Conservation (phyloP, 2,329 filamentous ascomycete genomes). For the Pochonia chlamydosporia region DNA sequence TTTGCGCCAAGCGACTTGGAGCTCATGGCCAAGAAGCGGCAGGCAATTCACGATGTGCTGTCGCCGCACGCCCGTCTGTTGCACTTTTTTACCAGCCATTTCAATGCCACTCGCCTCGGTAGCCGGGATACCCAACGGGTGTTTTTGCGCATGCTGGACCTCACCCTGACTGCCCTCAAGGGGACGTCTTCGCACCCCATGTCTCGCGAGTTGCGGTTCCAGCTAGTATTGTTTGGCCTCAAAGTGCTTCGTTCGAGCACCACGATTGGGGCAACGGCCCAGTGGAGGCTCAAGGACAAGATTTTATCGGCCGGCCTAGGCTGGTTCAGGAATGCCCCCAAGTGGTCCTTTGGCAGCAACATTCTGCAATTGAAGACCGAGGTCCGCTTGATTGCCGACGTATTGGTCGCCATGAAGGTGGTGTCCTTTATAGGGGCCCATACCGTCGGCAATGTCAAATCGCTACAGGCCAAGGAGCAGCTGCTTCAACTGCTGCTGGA, state of each 20-base stretch:
- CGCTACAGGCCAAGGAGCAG: constrained; percentile 72
- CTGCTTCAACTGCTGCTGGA: constrained; percentile 75
- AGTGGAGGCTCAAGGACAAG: constrained; percentile 83
- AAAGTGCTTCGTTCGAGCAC: constrained; percentile 70
- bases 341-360: constrained; percentile 96
- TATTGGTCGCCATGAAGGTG: constrained; percentile 59
- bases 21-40: constrained; percentile 66
- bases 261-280: constrained; percentile 54
- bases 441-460: constrained; percentile 50
- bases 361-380: constrained; percentile 91
- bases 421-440: constrained; percentile 55
- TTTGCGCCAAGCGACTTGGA: constrained; percentile 86
- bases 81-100: constrained; percentile 90
- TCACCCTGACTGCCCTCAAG: constrained; percentile 71
- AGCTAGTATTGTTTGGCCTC: constrained; percentile 77
- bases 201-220: constrained; percentile 86
- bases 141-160: constrained; percentile 74
- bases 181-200: constrained; percentile 73
- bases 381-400: constrained; percentile 71
- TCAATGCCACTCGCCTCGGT: constrained; percentile 83
- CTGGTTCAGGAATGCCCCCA: constrained; percentile 81
- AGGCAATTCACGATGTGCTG: constrained; percentile 74
- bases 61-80: constrained; percentile 80
- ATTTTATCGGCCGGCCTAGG: constrained; percentile 78
- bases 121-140: constrained; percentile 75